A percentile compares a stretch with the other conserved stretches of the same genome.
phyloP scores from a whole-genome alignment of 345 rosid genomes.

The Boechera stricta region DNA sequence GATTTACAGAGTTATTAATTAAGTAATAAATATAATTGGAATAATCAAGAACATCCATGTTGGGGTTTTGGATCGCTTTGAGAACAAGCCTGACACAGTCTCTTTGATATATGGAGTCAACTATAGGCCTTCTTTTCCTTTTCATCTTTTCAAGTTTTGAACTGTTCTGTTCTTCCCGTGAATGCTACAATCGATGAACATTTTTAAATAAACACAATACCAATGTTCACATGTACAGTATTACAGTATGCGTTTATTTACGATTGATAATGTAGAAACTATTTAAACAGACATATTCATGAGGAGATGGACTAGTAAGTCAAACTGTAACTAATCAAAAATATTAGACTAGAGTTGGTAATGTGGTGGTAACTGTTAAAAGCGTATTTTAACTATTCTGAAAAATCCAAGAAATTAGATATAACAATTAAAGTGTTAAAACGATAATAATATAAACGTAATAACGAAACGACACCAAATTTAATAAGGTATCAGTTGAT shows the following conservation, averaged over 20 bases:
- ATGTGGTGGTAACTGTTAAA: neutral
- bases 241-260: neutral
- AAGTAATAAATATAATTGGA: neutral
- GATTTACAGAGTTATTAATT: neutral
- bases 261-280: neutral
- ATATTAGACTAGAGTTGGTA: neutral
- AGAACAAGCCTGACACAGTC: conserved; percentile 34
- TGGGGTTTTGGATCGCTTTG: conserved; percentile 18
- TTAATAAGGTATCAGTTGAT: too few species aligned
- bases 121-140: conserved; percentile 32
- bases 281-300: neutral
- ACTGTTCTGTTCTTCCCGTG: conserved; percentile 34
- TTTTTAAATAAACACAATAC: neutral
- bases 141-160: conserved; percentile 27
- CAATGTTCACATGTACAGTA: neutral
- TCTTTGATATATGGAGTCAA: conserved; percentile 43
- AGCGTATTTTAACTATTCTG: too few species aligned
- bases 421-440: too few species aligned
- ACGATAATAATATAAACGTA: too few species aligned
- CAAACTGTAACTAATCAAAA: conserved; percentile 17
- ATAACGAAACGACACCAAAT: too few species aligned
- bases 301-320: conserved; percentile 1
- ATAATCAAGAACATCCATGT: neutral
- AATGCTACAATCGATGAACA: conserved; percentile 28
- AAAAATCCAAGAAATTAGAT: too few species aligned